phyloP scores from a whole-genome alignment of 495 filamentous ascomycete genomes.

The Friedmanniomyces simplex region DNA sequence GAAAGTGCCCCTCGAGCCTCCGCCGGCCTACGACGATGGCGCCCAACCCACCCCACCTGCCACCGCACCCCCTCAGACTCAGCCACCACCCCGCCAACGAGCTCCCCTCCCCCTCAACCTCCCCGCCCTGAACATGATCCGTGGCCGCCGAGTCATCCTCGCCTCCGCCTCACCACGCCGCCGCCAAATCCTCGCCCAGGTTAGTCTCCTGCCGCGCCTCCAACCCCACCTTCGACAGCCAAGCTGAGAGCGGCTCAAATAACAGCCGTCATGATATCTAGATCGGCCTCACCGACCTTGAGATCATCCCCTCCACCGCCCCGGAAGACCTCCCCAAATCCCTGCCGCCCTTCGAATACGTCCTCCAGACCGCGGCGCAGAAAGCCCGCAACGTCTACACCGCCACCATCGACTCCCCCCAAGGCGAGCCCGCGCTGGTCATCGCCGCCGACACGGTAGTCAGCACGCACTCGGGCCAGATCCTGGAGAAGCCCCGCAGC shows the following conservation, averaged over 20 bases:
- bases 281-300: constrained; percentile 60
- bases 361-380: constrained; percentile 69
- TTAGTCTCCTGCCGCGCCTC: constrained; percentile 20
- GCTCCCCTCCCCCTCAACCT: constrained; percentile 58
- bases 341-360: constrained; percentile 81
- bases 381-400: constrained; percentile 75
- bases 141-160: constrained; percentile 67
- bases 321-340: constrained; percentile 74
- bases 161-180: constrained; percentile 81
- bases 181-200: constrained; percentile 61
- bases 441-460: constrained; percentile 90
- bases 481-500: constrained; percentile 80
- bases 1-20: constrained; percentile 26
- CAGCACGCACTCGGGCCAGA: constrained; percentile 57
- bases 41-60: constrained; percentile 5
- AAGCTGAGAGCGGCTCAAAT: constrained; percentile 16
- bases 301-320: constrained; percentile 68
- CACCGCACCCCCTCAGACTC: not conserved
- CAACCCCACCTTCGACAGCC: not conserved
- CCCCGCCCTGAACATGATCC: constrained; percentile 62
- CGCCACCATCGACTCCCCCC: constrained; percentile 47
- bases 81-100: constrained; percentile 25
- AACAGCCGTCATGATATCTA: constrained; percentile 21
- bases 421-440: constrained; percentile 70
- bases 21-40: constrained; percentile 28